Evolutionary conservation across 495 filamentous ascomycete species (phyloP), one percentile per base, ranked within the genome.

Genomic region (Podospora bellae-mahoneyi): DNA sequence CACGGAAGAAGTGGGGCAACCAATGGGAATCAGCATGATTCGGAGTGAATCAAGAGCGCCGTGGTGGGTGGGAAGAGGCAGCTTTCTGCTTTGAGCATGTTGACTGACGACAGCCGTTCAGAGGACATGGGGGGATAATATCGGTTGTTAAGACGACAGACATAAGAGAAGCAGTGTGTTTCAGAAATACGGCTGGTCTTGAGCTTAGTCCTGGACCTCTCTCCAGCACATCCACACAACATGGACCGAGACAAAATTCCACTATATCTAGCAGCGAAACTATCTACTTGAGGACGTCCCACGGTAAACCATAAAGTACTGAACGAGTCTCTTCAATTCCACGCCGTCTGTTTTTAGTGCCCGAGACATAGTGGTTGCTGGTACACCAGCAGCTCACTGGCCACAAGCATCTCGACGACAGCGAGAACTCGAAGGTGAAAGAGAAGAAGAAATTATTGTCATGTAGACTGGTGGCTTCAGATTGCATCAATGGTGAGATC

Each of bases 401-500:
- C 39, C 30, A 32, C 7, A 32, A 1, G 15, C 13, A 48, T 3
- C 39, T 10, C 39, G 9, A 48, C 34, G 3, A 48, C 15, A 16
- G 5, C 7, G 7, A 48, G 15, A 60, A 62, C 27, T n/a, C 39
- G 56, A 26, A 27, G 7, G 20, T 19, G 56, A 48, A 23, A 44
- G 44, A 39, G n/a, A 10, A 48, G 61, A 60, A 23, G n/a, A 56
- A 16, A 27, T 58, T 59, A 64, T 39, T 56, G 27, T 53, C 32
- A 66, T 28, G 67, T 27, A 2, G 53, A 64, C 32, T 59, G 39
- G 77, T 77, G 75, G 84, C 84, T 84, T 87, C 84, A 87, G 84
- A 86, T 81, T 57, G 78, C 60, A 71, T 80, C 77, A 69, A 73
- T 80, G 59, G 64, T 85, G 78, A 84, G 79, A 86, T 86, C 84